A percentile compares a stretch with the other conserved stretches of the same genome.
These are phyloP conservation scores for Phytophthora palmivora DNA, from an alignment of 352 stramenopile species.

Conservation along the genomic window DNA sequence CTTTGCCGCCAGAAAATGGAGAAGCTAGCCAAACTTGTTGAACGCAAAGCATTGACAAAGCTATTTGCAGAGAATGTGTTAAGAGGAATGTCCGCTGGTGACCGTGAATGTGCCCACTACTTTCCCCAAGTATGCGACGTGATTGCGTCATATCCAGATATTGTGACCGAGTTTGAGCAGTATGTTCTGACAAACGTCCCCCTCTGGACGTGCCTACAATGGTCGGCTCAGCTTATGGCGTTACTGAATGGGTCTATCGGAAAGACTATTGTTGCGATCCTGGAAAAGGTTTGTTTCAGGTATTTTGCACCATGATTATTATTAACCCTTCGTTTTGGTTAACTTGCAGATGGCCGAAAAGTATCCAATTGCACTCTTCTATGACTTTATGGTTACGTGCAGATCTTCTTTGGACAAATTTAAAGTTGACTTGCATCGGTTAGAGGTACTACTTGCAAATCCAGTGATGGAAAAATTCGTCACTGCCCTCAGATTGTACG, in stretches of 20 bases:
- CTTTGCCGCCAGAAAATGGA: constrained; percentile 48
- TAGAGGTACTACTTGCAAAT: constrained; percentile 65
- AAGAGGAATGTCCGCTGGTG: constrained; percentile 61
- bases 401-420: constrained; percentile 39
- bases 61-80: constrained; percentile 71
- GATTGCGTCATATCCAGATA: constrained; percentile 53
- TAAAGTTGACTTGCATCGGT: constrained; percentile 56
- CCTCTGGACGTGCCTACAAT: constrained; percentile 83
- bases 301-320: not conserved
- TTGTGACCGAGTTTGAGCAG: constrained; percentile 56
- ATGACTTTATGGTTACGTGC: constrained; percentile 83
- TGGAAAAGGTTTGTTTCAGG: constrained; percentile 73
- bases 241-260: constrained; percentile 66
- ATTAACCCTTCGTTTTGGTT: constrained; percentile 9
- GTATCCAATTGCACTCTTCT: constrained; percentile 80
- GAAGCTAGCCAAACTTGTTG: constrained; percentile 47
- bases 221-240: constrained; percentile 81
- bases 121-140: constrained; percentile 79
- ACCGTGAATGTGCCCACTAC: constrained; percentile 77
- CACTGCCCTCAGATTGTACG: constrained; percentile 72
- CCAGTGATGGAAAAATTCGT: constrained; percentile 87
- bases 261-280: constrained; percentile 58
- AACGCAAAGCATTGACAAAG: constrained; percentile 49
- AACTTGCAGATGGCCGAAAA: constrained; percentile 65
- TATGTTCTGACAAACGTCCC: constrained; percentile 57